These are phyloP conservation scores for Paramarasmius palmivorus DNA, from an alignment of 1,284 basidiomycete species.

Conservation along the genomic window DNA sequence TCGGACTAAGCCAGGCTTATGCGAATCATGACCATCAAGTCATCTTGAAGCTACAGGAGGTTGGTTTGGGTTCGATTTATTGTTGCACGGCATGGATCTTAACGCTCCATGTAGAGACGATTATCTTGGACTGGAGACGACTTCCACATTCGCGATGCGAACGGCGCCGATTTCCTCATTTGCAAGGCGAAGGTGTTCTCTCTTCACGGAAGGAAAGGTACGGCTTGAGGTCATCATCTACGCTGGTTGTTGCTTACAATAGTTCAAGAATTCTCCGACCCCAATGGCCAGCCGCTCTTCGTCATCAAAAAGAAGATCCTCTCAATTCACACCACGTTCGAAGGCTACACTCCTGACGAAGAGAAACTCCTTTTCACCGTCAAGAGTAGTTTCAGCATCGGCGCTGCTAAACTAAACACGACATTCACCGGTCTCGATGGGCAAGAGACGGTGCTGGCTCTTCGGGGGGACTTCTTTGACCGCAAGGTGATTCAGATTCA, in stretches of 20 bases:
- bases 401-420: slow-evolving; percentile 9
- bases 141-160: slow-evolving; percentile 6
- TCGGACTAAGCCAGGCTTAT: slow-evolving; percentile 5
- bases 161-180: neutral
- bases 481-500: slow-evolving; percentile 6
- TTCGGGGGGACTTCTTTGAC: slow-evolving; percentile 16
- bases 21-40: slow-evolving; percentile 9
- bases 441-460: slow-evolving; percentile 9
- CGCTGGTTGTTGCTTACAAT: neutral
- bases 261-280: slow-evolving; percentile 9
- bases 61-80: neutral
- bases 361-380: slow-evolving; percentile 14
- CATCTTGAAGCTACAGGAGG: slow-evolving; percentile 8
- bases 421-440: slow-evolving; percentile 11
- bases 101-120: neutral
- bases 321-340: slow-evolving; percentile 14
- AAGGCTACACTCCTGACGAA: slow-evolving; percentile 13
- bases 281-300: slow-evolving; percentile 11
- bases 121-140: slow-evolving; percentile 7
- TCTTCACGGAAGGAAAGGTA: slow-evolving; percentile 8
- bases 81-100: neutral
- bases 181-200: slow-evolving; percentile 7
- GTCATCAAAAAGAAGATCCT: slow-evolving; percentile 12
- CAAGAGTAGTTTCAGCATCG: slow-evolving; percentile 13
- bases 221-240: neutral